phyloP scores from a whole-genome alignment of 1,284 basidiomycete species.

The Somion occarium region DNA sequence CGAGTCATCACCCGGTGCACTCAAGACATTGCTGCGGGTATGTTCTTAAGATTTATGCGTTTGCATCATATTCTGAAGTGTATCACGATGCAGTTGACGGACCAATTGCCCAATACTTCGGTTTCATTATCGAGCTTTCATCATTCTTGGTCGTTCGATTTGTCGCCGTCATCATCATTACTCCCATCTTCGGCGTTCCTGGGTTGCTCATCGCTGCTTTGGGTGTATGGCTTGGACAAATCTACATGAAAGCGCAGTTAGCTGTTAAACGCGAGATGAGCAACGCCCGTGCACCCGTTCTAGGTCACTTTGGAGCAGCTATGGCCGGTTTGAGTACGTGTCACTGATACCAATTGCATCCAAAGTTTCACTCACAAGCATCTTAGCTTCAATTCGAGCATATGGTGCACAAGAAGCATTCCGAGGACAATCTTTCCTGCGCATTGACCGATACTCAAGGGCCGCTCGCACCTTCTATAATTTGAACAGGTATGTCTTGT shows the following conservation, averaged over 20 bases:
- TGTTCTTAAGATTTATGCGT: slow-evolving; percentile 15
- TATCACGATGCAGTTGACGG: slow-evolving; percentile 29
- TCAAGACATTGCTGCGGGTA: slow-evolving; percentile 46
- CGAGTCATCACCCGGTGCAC: slow-evolving; percentile 57
- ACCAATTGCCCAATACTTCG: slow-evolving; percentile 20
- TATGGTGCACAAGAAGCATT: slow-evolving; percentile 50
- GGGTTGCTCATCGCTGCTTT: slow-evolving; percentile 36
- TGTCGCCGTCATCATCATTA: slow-evolving; percentile 40
- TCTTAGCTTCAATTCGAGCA: slow-evolving; percentile 59
- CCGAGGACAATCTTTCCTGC: slow-evolving; percentile 36
- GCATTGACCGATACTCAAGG: slow-evolving; percentile 45
- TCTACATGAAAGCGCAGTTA: slow-evolving; percentile 70
- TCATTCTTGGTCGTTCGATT: slow-evolving; percentile 36
- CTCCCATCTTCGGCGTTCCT: slow-evolving; percentile 39
- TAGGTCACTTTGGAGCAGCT: slow-evolving; percentile 65
- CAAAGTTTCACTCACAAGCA: not conserved
- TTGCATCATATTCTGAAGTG: too few species aligned
- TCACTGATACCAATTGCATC: not conserved
- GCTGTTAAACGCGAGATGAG: slow-evolving; percentile 76
- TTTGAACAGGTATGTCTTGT: slow-evolving; percentile 52
- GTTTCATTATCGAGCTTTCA: slow-evolving; percentile 24
- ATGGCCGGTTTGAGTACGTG: slow-evolving; percentile 58
- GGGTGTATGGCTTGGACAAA: slow-evolving; percentile 43
- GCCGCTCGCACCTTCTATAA: slow-evolving; percentile 46
- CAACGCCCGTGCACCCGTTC: slow-evolving; percentile 61